Base-by-base conservation (phyloP, 441 rosid genomes). In the Rhodomyrtus psidioides region DNA sequence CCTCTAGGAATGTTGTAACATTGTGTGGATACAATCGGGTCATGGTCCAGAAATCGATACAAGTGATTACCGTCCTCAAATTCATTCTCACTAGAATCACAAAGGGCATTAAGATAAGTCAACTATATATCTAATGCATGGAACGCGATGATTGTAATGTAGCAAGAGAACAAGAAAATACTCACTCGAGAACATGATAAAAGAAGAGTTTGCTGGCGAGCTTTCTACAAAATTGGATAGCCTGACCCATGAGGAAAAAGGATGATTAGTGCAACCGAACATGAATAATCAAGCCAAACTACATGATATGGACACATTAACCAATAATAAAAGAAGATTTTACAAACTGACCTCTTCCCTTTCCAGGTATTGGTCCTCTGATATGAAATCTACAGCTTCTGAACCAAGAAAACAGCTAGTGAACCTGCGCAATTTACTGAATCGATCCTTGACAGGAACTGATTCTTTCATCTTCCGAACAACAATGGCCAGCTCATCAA, bases 1-100 rank as follows among this genome's bases (percentile, higher is more conserved):
- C 98, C 99, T 86, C 92, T 92, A 12, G 97, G 97, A 85, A 95
- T 93, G 92, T 95, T 95, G 88, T 94, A 91, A 88, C 99, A 95
- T 89, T 94, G 96, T 83, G 96, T 91, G 46, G 97, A 93, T 82
- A 96, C 93, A 65, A 86, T 8, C 54, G 96, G 98, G 58, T 96
- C 95, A 89, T 95, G 90, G 28, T 92, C 98, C 87, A 95, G 87
- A 89, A 95, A 96, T 85, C 95, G 93, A 88, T 96, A 95, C 87
- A 96, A 91, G 89, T 92, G 93, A 89, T 92, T 92, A 49, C 98
- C 96, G 87, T 95, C 98, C 92, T 95, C 98, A 58, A 96, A 95
- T 54, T 92, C 86, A 86, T 95, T 95, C 93, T 95, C 98, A 62
- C 99, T 96, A 30, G 51, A 90, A 55, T 39, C 51, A 62, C 58